Conservation (phyloP, 805 yeast genomes). For the Ogataea ganodermae region DNA sequence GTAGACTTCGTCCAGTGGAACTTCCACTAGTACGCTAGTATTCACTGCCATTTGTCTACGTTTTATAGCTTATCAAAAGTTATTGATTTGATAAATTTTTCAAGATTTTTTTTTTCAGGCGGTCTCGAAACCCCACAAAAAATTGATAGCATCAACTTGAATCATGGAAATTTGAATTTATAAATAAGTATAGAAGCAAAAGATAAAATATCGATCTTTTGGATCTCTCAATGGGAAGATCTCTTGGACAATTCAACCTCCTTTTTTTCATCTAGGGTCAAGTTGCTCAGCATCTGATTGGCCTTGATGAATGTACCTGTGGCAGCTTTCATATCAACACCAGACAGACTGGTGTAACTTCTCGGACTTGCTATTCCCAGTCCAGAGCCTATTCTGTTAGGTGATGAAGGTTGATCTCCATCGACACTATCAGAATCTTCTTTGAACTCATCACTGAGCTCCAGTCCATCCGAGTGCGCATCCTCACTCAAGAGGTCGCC, state of each 20-base stretch:
- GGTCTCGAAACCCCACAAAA: neutral
- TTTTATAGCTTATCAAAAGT: neutral
- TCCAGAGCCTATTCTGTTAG: neutral
- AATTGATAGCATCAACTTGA: too few species aligned
- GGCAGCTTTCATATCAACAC: constrained; percentile 20
- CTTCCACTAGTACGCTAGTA: constrained; percentile 3
- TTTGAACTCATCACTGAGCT: constrained; percentile 8
- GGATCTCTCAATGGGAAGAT: neutral
- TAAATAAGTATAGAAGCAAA: constrained; percentile 1
- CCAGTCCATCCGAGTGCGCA: constrained; percentile 8
- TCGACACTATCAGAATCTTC: neutral
- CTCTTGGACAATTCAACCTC: neutral
- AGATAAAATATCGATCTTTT: neutral
- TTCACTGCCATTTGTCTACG: constrained; percentile 1
- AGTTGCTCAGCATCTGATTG: constrained; percentile 22
- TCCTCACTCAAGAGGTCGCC: constrained; percentile 15
- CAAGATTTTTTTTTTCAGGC: neutral
- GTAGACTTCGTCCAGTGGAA: constrained; percentile 20
- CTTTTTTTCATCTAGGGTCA: constrained; percentile 17
- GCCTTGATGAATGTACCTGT: constrained; percentile 30
- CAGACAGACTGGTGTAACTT: constrained; percentile 17
- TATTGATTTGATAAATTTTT: neutral
- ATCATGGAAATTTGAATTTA: neutral
- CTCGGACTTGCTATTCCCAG: constrained; percentile 19
- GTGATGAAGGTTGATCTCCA: constrained; percentile 6